Percentiles rank a stretch among this genome's conserved stretches.
Conservation (phyloP, 2,329 filamentous ascomycete species). For the Fusarium guadeloupense region DNA sequence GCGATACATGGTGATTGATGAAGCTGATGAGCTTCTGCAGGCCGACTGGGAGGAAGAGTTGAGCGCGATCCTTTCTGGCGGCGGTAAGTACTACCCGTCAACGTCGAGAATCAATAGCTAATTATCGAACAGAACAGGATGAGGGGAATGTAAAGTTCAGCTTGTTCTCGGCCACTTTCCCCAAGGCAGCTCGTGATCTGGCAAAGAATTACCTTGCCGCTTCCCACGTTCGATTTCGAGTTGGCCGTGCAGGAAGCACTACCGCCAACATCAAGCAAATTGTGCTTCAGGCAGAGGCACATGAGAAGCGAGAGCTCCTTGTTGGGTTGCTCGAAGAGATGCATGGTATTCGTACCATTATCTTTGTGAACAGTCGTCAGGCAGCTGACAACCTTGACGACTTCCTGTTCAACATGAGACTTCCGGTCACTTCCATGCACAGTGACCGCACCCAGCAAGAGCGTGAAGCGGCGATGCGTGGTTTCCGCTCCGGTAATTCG, state of each 20-base stretch:
- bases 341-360: conserved; percentile 79
- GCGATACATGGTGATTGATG: conserved; percentile 85
- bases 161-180: conserved; percentile 96
- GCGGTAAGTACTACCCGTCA: conserved; percentile 67
- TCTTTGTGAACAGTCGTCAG: conserved; percentile 88
- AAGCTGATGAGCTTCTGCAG: conserved; percentile 89
- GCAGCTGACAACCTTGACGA: conserved; percentile 88
- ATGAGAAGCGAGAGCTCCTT: conserved; percentile 74
- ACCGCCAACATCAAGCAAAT: conserved; percentile 85
- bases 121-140: conserved; percentile 70
- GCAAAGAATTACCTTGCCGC: conserved; percentile 79
- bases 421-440: conserved; percentile 91
- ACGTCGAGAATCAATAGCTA: conserved; percentile 32
- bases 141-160: conserved; percentile 74
- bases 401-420: conserved; percentile 78
- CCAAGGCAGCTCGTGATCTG: conserved; percentile 78
- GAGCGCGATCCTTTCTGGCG: conserved; percentile 78
- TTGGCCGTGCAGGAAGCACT: conserved; percentile 86
- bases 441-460: conserved; percentile 86
- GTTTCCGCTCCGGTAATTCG: conserved; percentile 77
- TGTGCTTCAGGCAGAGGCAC: conserved; percentile 72
- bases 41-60: conserved; percentile 84
- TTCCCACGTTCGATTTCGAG: conserved; percentile 80
- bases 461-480: conserved; percentile 89
- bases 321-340: conserved; percentile 76